Evolutionary conservation across 2,329 filamentous ascomycete species (phyloP).

Genomic region (Aspergillus hiratsukae): DNA sequence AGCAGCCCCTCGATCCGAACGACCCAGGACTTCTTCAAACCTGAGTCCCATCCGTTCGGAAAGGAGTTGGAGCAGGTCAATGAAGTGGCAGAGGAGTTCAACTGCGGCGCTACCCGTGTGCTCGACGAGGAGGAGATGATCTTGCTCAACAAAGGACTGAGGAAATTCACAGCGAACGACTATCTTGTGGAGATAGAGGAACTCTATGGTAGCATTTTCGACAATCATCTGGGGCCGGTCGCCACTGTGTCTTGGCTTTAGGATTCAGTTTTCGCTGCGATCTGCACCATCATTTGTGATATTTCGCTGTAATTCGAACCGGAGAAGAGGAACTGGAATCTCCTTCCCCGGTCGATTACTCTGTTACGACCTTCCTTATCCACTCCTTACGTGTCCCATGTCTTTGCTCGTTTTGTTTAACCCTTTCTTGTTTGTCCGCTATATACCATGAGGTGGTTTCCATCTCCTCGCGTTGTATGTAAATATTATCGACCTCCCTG

Average conservation of each 20-base stretch:
- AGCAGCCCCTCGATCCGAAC: constrained; percentile 30
- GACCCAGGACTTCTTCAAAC: constrained; percentile 35
- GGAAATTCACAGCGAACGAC: constrained; percentile 71
- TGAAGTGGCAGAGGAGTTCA: constrained; percentile 85
- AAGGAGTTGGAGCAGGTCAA: constrained; percentile 87
- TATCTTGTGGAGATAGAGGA: constrained; percentile 77
- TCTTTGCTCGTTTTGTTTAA: background rate
- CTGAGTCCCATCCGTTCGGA: constrained; percentile 67
- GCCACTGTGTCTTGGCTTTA: constrained; percentile 39
- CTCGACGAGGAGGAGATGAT: constrained; percentile 70
- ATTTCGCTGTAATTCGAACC: constrained; percentile 16
- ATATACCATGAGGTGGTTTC: constrained; percentile 21
- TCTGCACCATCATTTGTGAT: background rate
- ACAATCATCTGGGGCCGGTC: constrained; percentile 36
- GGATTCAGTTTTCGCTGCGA: constrained; percentile 5
- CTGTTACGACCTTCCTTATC: constrained; percentile 9
- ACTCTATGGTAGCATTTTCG: constrained; percentile 61
- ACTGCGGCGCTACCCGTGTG: constrained; percentile 51
- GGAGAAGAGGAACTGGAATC: constrained; percentile 21
- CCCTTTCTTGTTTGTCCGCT: constrained; percentile 11
- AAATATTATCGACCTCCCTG: background rate
- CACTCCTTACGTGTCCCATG: constrained; percentile 5
- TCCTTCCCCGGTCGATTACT: constrained; percentile 17
- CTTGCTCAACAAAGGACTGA: constrained; percentile 65
- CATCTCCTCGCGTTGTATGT: constrained; percentile 5